A percentile compares a stretch with the other conserved stretches of the same genome.
Evolutionary conservation across 805 yeast species (phyloP).

Genomic region (Starmerella lactis-condensi): DNA sequence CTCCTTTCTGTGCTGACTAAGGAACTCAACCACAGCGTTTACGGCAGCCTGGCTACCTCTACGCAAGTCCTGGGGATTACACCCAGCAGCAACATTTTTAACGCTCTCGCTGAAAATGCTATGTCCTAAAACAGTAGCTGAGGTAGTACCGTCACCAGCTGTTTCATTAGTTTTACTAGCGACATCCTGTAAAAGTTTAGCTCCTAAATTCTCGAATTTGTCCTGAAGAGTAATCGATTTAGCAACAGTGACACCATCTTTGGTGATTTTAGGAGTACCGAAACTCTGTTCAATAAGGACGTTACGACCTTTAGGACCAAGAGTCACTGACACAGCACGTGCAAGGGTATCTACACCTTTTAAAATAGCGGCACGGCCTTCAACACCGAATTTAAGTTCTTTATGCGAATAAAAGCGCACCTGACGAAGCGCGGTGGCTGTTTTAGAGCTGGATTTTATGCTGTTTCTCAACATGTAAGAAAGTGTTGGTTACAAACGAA

Average conservation of each 20-base stretch:
- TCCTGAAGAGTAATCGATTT: slow-evolving; percentile 63
- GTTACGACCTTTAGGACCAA: slow-evolving; percentile 96
- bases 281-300: slow-evolving; percentile 91
- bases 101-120: slow-evolving; percentile 89
- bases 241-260: slow-evolving; percentile 98
- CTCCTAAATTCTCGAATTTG: slow-evolving; percentile 92
- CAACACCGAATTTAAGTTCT: slow-evolving; percentile 90
- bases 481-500: too few species aligned
- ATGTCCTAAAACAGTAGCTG: slow-evolving; percentile 91
- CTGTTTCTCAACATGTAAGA: slow-evolving; percentile 1
- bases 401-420: slow-evolving; percentile 41
- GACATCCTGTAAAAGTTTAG: slow-evolving; percentile 85
- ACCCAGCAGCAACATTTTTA: slow-evolving; percentile 95
- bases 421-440: slow-evolving; percentile 8
- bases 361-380: slow-evolving; percentile 85
- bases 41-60: slow-evolving; percentile 96
- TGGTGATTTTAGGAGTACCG: slow-evolving; percentile 95
- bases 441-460: neutral
- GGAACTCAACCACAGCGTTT: slow-evolving; percentile 70
- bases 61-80: slow-evolving; percentile 96
- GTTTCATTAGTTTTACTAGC: slow-evolving; percentile 92
- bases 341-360: slow-evolving; percentile 91
- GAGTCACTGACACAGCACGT: slow-evolving; percentile 87
- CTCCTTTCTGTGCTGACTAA: slow-evolving; percentile 73
- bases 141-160: slow-evolving; percentile 98